These are phyloP conservation scores for Mortierella polycephala DNA, from an alignment of 371 early-diverging fungal species.

Conservation along the genomic window DNA sequence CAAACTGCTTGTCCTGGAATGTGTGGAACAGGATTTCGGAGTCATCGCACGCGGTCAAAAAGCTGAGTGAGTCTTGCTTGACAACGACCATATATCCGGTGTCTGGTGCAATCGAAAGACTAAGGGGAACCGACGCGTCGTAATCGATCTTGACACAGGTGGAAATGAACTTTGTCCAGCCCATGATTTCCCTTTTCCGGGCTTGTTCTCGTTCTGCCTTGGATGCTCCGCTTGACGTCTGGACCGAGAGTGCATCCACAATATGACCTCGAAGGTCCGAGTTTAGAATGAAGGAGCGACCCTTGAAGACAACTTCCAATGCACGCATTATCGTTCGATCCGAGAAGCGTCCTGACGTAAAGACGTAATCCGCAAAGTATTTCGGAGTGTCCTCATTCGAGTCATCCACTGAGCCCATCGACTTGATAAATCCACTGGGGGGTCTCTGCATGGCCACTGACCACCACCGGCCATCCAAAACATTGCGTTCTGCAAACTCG, in stretches of 20 bases:
- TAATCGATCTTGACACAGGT: conserved; percentile 44
- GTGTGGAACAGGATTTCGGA: conserved; percentile 49
- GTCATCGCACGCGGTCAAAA: conserved; percentile 48
- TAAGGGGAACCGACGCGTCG: conserved; percentile 27
- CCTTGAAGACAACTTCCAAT: conserved; percentile 13
- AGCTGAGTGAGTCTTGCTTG: conserved; percentile 47
- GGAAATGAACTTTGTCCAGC: conserved; percentile 46
- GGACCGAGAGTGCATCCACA: conserved; percentile 15
- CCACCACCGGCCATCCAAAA: conserved; percentile 49
- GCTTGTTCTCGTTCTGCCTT: conserved; percentile 1
- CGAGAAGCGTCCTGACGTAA: conserved; percentile 44
- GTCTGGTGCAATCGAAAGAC: conserved; percentile 30
- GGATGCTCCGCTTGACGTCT: neutral
- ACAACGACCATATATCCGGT: conserved; percentile 43
- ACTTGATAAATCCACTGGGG: conserved; percentile 30
- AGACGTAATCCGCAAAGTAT: conserved; percentile 43
- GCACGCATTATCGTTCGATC: conserved; percentile 37
- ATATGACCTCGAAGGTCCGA: conserved; percentile 20
- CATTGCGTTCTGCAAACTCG: conserved; percentile 15
- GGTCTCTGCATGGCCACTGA: conserved; percentile 45
- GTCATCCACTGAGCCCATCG: conserved; percentile 44
- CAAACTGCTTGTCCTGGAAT: conserved; percentile 46
- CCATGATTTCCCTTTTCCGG: conserved; percentile 26
- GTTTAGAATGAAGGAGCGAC: conserved; percentile 13
- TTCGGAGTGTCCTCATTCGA: conserved; percentile 18